Percentiles rank a stretch among this genome's conserved stretches.
Evolutionary conservation across 2,329 filamentous ascomycete species (phyloP).

Genomic region (Curvularia hawaiiensis): DNA sequence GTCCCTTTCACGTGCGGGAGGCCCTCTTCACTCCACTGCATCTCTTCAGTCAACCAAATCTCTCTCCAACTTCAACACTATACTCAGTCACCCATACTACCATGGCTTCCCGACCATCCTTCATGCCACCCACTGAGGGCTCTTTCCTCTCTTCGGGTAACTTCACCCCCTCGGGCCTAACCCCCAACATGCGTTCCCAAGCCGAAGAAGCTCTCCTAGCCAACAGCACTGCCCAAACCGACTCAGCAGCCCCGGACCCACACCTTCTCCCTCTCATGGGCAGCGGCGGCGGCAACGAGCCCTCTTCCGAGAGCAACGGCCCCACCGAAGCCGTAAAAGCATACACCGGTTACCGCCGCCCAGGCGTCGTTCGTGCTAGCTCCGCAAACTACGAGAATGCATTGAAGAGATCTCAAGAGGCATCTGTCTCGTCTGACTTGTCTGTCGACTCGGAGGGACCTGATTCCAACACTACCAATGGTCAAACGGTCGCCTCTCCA

Average conservation of each 20-base stretch:
- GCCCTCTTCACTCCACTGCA: neutral
- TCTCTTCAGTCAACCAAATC: neutral
- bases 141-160: constrained; percentile 25
- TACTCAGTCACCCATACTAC: constrained; percentile 5
- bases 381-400: constrained; percentile 43
- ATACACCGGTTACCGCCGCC: constrained; percentile 30
- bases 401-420: constrained; percentile 28
- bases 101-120: constrained; percentile 27
- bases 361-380: constrained; percentile 30
- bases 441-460: constrained; percentile 21
- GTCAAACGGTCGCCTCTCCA: constrained; percentile 22
- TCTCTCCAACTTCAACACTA: neutral
- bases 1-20: neutral
- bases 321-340: constrained; percentile 35
- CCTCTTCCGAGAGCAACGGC: constrained; percentile 5
- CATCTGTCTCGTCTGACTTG: constrained; percentile 32
- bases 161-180: constrained; percentile 42
- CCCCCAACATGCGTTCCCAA: constrained; percentile 44
- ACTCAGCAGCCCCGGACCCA: constrained; percentile 43
- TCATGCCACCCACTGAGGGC: constrained; percentile 27
- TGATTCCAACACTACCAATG: constrained; percentile 18
- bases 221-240: constrained; percentile 41
- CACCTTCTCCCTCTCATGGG: constrained; percentile 13
- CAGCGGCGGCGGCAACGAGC: constrained; percentile 9
- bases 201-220: constrained; percentile 41